Evolutionary conservation across 768 basidiomycete genomes (phyloP), one percentile per base, ranked within the genome.

Genomic region (Harrya chromipes): DNA sequence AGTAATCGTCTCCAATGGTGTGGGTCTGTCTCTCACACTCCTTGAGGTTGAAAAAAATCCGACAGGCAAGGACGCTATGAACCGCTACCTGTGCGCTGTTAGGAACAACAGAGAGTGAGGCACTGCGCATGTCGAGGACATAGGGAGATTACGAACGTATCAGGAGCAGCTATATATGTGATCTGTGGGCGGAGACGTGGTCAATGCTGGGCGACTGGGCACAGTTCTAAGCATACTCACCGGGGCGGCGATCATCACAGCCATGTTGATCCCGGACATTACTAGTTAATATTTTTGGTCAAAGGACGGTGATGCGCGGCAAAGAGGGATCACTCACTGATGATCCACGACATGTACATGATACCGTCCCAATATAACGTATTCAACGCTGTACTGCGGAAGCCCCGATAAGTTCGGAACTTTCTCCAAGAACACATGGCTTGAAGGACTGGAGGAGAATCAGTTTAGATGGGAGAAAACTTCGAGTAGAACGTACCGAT

Each of bases 1-100:
- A 39, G 13, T 43, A 1, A 2, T 34, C 52, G 0, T 35, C 9
- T n/a, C 7, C 27, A 1, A 9, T 16, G 12, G 17, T 23, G 6
- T 19, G 37, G 0, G 17, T 23, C 16, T 43, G 34, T 35, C 24
- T 37, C 31, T 61, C 55, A 24, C 58, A 61, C 21, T 55, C 38
- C 20, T 46, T 53, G 4, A 68, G 64, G 36, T 56, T 61, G 56
- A 65, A 68, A 27, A 65, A 59, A 19, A 65, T 68, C 19, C 66
- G 55, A 40, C 51, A 58, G 27, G 61, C 53, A 10, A 65, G 54
- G 12, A 68, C 39, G 21, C 64, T 40, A 13, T 66, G 64, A 29
- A 65, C 31, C 1, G 59, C 66, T 27, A 68, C 50, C 39, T 66
- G 64, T 3, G 64, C 65, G 14, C 63, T 65, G 27, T 55, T 21